A percentile compares a stretch with the other conserved stretches of the same genome.
phyloP scores from a whole-genome alignment of 164 flowering plant genomes.

The Umbellularia californica region DNA sequence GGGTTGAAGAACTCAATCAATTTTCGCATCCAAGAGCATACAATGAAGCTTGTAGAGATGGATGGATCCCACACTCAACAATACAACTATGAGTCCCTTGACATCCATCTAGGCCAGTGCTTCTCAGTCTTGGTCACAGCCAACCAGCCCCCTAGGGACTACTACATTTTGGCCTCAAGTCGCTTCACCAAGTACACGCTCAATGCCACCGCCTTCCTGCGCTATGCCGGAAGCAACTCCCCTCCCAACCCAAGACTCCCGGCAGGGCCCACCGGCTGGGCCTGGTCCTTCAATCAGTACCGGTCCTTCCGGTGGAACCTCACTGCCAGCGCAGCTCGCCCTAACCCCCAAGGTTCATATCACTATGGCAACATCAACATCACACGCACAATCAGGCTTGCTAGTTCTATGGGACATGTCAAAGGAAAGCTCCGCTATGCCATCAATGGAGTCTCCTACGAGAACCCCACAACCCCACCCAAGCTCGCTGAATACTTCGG shows the following conservation, averaged over 20 bases:
- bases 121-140: constrained; percentile 38
- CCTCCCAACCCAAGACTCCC: constrained; percentile 30
- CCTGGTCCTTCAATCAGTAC: constrained; percentile 44
- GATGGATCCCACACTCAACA: constrained; percentile 56
- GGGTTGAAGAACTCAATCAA: constrained; percentile 45
- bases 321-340: constrained; percentile 43
- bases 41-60: constrained; percentile 44
- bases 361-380: constrained; percentile 42
- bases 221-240: constrained; percentile 23
- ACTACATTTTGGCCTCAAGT: constrained; percentile 40
- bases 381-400: constrained; percentile 40
- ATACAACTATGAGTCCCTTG: constrained; percentile 37
- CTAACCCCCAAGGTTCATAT: constrained; percentile 49
- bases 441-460: constrained; percentile 34
- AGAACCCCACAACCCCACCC: constrained; percentile 23
- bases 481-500: constrained; percentile 44
- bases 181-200: constrained; percentile 35
- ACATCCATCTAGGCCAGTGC: constrained; percentile 49
- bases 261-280: constrained; percentile 27
- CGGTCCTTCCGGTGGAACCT: constrained; percentile 44
- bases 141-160: constrained; percentile 32
- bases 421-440: constrained; percentile 40
- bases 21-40: constrained; percentile 42
- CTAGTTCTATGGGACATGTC: constrained; percentile 23
- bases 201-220: constrained; percentile 28